Conservation (phyloP, 2,329 filamentous ascomycete species). For the Verticillium nubilum region DNA sequence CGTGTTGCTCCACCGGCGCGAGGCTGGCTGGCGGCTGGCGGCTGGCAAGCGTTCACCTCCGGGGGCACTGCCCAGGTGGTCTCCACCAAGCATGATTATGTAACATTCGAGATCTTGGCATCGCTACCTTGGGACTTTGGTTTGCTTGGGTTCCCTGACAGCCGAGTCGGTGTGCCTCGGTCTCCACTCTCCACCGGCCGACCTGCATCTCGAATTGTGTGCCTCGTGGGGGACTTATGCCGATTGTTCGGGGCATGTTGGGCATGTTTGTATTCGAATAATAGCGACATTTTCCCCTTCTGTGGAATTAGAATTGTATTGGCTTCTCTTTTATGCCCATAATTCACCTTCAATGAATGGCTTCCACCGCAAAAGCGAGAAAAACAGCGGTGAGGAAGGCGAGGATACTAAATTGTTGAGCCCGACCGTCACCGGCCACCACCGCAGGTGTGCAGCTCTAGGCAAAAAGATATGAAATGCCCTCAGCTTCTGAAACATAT, state of each 20-base stretch:
- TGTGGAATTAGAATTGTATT: too few relatives aligned
- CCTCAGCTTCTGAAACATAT: constrained; percentile 1
- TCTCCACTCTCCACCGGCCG: neutral
- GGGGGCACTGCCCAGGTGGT: too few relatives aligned
- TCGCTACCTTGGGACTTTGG: too few relatives aligned
- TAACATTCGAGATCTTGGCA: neutral
- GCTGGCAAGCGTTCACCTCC: neutral
- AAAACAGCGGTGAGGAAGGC: neutral
- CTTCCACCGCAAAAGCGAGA: too few relatives aligned
- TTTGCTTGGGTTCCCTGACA: neutral
- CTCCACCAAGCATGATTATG: neutral
- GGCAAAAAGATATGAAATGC: neutral
- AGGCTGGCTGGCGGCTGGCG: neutral
- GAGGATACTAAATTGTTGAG: neutral
- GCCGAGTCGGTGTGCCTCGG: neutral
- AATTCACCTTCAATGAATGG: too few relatives aligned
- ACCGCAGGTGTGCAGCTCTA: neutral
- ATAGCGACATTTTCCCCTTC: too few relatives aligned
- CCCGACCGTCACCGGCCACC: neutral
- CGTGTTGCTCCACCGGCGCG: constrained; percentile 20
- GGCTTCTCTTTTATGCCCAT: too few relatives aligned
- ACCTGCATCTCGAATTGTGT: neutral
- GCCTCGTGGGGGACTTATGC: neutral
- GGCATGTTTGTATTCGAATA: too few relatives aligned
- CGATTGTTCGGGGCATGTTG: too few relatives aligned